These are phyloP conservation scores for Pseudogymnoascus sp. DNA, from an alignment of 2,329 filamentous ascomycete genomes.

Conservation along the genomic window DNA sequence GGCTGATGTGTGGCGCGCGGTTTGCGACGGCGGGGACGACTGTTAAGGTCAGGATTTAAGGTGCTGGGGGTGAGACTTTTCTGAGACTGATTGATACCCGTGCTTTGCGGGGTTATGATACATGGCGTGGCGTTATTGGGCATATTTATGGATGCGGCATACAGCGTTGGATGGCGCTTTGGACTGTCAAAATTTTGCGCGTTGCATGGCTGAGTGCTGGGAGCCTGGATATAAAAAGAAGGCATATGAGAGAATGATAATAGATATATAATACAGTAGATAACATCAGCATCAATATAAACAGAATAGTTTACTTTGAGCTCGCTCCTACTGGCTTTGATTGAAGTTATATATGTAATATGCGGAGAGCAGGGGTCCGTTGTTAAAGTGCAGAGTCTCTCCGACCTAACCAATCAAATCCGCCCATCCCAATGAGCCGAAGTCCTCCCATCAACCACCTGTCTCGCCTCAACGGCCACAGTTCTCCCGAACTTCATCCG, in stretches of 20 bases:
- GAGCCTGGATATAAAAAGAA: not conserved
- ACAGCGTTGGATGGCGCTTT: not conserved
- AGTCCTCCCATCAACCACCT: slow-evolving; percentile 1
- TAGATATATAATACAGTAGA: slow-evolving; percentile 3
- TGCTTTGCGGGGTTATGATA: not conserved
- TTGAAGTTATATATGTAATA: not conserved
- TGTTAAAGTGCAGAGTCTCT: not conserved
- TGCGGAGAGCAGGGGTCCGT: not conserved
- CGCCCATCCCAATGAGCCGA: not conserved
- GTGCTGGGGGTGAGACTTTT: not conserved
- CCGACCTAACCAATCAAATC: not conserved
- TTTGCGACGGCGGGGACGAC: slow-evolving; percentile 30
- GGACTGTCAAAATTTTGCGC: not conserved
- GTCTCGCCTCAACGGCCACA: not conserved
- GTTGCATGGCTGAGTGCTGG: not conserved
- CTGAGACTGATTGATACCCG: not conserved
- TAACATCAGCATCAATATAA: not conserved
- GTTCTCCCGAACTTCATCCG: slow-evolving; percentile 5
- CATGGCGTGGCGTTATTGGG: slow-evolving; percentile 2
- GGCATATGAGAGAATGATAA: not conserved
- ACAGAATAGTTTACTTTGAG: not conserved
- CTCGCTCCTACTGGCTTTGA: not conserved
- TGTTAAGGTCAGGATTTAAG: slow-evolving; percentile 20
- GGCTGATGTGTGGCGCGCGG: slow-evolving; percentile 35
- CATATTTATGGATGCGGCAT: not conserved